A percentile compares a stretch with the other conserved stretches of the same genome.
Evolutionary conservation across 139 green algal species (phyloP).

Genomic region (Tetraselmis chui): DNA sequence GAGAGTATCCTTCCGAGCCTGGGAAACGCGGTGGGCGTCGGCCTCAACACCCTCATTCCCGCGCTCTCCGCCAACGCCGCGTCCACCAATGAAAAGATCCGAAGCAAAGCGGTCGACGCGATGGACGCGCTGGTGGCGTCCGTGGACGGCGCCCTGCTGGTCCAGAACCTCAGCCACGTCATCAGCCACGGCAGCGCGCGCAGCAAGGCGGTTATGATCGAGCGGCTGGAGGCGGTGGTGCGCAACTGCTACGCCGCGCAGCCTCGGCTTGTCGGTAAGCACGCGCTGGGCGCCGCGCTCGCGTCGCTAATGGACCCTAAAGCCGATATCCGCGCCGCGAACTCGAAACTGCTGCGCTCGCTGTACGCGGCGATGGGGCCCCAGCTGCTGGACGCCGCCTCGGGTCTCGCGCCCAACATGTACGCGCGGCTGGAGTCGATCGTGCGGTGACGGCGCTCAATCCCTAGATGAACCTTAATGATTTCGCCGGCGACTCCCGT

Average conservation of each 20-base stretch:
- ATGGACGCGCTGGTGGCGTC: neutral
- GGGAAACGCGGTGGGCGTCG: neutral
- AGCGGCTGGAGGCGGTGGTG: slow-evolving; percentile 10
- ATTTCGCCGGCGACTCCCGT: too few relatives aligned
- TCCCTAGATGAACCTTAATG: too few relatives aligned
- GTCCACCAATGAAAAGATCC: slow-evolving; percentile 18
- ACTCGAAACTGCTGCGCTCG: neutral
- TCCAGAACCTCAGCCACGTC: slow-evolving; percentile 11
- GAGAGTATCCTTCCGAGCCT: neutral
- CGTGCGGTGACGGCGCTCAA: neutral
- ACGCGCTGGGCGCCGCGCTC: neutral
- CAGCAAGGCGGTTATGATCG: slow-evolving; percentile 10
- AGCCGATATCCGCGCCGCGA: neutral
- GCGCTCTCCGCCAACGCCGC: neutral
- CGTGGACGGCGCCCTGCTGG: slow-evolving; percentile 5
- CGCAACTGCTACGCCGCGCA: neutral
- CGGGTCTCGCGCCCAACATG: neutral
- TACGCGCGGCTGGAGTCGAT: neutral
- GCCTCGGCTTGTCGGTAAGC: neutral
- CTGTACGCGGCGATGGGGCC: neutral
- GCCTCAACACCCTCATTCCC: neutral
- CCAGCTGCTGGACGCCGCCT: neutral
- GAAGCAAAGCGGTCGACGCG: slow-evolving; percentile 1
- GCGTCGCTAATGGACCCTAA: neutral
- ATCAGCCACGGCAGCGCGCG: slow-evolving; percentile 3